Evolutionary conservation across 306 rosid species (phyloP).

Genomic region (Trifolium dubium): DNA sequence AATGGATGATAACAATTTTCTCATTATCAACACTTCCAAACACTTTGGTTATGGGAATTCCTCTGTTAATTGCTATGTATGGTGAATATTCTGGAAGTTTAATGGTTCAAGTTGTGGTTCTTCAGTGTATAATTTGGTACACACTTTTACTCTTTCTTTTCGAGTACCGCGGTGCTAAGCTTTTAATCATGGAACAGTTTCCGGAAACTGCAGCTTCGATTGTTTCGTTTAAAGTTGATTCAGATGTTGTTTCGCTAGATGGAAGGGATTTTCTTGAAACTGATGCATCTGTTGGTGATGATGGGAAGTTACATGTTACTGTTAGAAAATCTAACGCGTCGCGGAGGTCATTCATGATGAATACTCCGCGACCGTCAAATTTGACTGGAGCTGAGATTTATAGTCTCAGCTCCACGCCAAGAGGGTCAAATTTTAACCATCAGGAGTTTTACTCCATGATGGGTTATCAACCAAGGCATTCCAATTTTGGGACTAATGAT

Average conservation of each 20-base stretch:
- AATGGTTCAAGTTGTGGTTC: conserved; percentile 86
- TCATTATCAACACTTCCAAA: conserved; percentile 55
- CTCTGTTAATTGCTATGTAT: conserved; percentile 76
- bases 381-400: conserved; percentile 95
- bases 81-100: conserved; percentile 62
- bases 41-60: conserved; percentile 87
- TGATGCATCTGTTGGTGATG: conserved; percentile 79
- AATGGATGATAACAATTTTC: conserved; percentile 41
- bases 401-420: conserved; percentile 83
- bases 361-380: conserved; percentile 80
- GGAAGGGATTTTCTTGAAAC: conserved; percentile 86
- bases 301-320: conserved; percentile 87
- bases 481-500: conserved; percentile 69
- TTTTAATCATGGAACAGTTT: conserved; percentile 90
- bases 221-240: conserved; percentile 85
- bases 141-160: conserved; percentile 82
- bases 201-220: conserved; percentile 95
- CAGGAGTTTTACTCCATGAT: conserved; percentile 81
- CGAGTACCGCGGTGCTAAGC: conserved; percentile 86
- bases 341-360: conserved; percentile 66
- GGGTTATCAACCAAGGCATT: conserved; percentile 72
- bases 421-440: conserved; percentile 88
- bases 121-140: conserved; percentile 95
- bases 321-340: conserved; percentile 87
- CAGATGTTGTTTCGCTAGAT: conserved; percentile 89